Base-by-base conservation (phyloP, 202 grass and related monocot genomes). In the Zizania palustris region DNA sequence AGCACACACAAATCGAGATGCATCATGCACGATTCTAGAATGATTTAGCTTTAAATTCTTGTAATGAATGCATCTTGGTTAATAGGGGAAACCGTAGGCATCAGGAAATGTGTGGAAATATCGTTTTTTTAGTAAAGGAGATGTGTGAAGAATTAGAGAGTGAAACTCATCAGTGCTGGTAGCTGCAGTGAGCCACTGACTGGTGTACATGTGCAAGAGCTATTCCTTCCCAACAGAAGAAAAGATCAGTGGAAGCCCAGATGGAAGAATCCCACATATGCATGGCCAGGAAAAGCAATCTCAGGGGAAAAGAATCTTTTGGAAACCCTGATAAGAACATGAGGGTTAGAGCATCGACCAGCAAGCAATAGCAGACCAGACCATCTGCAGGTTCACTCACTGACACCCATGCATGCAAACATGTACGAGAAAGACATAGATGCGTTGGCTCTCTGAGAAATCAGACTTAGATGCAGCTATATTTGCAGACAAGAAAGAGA, bases 221-320 rank as follows among this genome's bases (percentile, higher is more conserved):
- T 73, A 73, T 88, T 85, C 81, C 72, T 85, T 81, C 71, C 81
- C 86, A 81, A 56, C 77, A 88, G 81, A 75, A 88, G 81, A 68
- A 88, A 80, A 65, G 58, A 88, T 88, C 86, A 40, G 78, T 59
- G 71, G 81, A 84, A 80, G 63, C 49, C 4, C 81, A 76, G 71
- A 36, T 65, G 14, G 49, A 84, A 80, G 76, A 84, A 84, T 84
- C 86, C 60, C 57, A 60, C 71, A 75, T 21, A 78, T 80, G 86
- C 86, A 80, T 80, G 80, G 49, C 81, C 80, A 75, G 69, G 70
- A 84, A 84, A 69, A 75, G 69, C 45, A 83, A 87, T 14, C 22
- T 14, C 22, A 62, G 68, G 78, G 39, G 48, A 48, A 74, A 75
- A 80, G 71, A 76, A 84, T 84, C 81, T 88, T 83, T 83, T 41